These are phyloP conservation scores for Brachypodium distachyon DNA, from an alignment of 202 grass and related monocot genomes.

Conservation along the genomic window DNA sequence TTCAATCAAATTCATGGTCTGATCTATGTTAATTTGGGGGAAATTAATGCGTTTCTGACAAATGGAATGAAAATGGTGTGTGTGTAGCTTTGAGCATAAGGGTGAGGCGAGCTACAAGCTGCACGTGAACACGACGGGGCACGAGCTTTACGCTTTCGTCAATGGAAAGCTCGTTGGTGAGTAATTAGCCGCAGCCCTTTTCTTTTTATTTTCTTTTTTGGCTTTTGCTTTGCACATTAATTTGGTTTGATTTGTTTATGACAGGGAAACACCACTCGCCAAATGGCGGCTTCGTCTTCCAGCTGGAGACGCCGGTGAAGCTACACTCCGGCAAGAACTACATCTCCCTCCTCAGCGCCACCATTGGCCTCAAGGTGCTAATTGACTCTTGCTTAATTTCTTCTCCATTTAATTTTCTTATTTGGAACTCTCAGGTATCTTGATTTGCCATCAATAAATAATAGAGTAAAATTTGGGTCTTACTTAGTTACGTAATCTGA, in stretches of 20 bases:
- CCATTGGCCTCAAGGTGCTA: constrained; percentile 68
- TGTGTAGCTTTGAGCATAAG: constrained; percentile 41
- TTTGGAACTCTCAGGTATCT: too few species aligned
- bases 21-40: too few species aligned
- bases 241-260: neutral
- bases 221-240: neutral
- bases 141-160: constrained; percentile 68
- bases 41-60: neutral
- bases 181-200: too few species aligned
- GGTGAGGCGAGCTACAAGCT: constrained; percentile 27
- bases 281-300: constrained; percentile 36
- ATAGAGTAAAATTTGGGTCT: too few species aligned
- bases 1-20: neutral
- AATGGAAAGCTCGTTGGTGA: constrained; percentile 60
- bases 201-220: neutral
- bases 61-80: neutral
- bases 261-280: constrained; percentile 51
- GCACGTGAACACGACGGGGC: constrained; percentile 53
- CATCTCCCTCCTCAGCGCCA: constrained; percentile 56
- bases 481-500: too few species aligned
- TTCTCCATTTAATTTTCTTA: too few species aligned
- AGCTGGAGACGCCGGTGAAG: constrained; percentile 32
- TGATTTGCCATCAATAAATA: too few species aligned
- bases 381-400: neutral
- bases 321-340: constrained; percentile 48